These are phyloP conservation scores for Aspergillus funiculosus DNA, from an alignment of 495 filamentous ascomycete species.

Conservation along the genomic window DNA sequence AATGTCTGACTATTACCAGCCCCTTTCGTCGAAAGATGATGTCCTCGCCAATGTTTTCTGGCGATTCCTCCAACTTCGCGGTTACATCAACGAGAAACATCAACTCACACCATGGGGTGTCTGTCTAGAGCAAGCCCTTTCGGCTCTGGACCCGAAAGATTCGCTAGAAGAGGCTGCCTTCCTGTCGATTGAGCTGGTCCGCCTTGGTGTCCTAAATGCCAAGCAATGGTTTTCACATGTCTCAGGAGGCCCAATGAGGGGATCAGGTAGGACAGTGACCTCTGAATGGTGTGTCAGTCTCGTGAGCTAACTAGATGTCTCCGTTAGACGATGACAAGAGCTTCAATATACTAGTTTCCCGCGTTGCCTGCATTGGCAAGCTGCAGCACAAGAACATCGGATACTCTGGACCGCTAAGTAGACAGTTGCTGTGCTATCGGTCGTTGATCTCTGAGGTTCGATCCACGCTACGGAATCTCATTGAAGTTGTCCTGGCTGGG, in stretches of 20 bases:
- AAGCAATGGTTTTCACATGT: slow-evolving; percentile 51
- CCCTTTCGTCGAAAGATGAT: slow-evolving; percentile 54
- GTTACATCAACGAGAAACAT: slow-evolving; percentile 75
- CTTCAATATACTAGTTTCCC: slow-evolving; percentile 73
- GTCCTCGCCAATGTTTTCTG: slow-evolving; percentile 72
- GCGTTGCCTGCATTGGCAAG: slow-evolving; percentile 74
- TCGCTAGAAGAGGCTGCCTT: slow-evolving; percentile 60
- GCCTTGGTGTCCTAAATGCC: slow-evolving; percentile 68
- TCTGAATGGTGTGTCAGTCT: too few species aligned
- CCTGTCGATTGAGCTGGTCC: slow-evolving; percentile 73
- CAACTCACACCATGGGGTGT: slow-evolving; percentile 78
- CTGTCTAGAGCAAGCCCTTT: slow-evolving; percentile 63
- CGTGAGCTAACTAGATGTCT: not conserved
- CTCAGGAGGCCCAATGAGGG: slow-evolving; percentile 54
- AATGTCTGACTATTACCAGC: slow-evolving; percentile 19
- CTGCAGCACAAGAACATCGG: slow-evolving; percentile 79
- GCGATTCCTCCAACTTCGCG: slow-evolving; percentile 84
- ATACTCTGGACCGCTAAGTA: slow-evolving; percentile 90
- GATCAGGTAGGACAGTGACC: slow-evolving; percentile 42
- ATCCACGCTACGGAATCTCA: slow-evolving; percentile 66
- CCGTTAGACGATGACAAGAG: slow-evolving; percentile 55
- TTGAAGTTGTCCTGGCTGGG: slow-evolving; percentile 72
- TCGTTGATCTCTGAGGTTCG: slow-evolving; percentile 77
- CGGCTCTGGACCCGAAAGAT: slow-evolving; percentile 50
- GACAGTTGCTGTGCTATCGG: slow-evolving; percentile 81